A percentile compares a stretch with the other conserved stretches of the same genome.
Conservation (phyloP, 2,329 filamentous ascomycete genomes). For the Fusarium sp. region DNA sequence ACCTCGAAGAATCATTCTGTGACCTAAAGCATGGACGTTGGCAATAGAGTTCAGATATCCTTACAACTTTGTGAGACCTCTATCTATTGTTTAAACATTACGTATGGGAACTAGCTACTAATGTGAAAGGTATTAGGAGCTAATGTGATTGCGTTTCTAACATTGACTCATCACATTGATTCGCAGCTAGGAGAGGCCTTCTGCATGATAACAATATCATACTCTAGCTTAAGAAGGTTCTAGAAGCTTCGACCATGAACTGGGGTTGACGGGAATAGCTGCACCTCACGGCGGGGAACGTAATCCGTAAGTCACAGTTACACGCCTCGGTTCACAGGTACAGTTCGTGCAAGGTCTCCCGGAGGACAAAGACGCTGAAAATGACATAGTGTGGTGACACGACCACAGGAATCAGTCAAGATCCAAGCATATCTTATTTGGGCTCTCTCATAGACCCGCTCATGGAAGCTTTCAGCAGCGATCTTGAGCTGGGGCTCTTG, state of each 20-base stretch:
- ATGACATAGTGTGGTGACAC: neutral
- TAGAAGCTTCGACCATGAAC: conserved; percentile 41
- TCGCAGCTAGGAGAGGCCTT: too few species aligned
- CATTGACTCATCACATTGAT: neutral
- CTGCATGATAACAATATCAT: too few species aligned
- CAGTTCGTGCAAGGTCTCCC: conserved; percentile 2
- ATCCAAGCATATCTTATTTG: neutral
- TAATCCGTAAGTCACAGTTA: conserved; percentile 8
- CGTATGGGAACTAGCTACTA: neutral
- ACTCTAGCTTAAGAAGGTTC: conserved; percentile 42
- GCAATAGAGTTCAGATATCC: neutral
- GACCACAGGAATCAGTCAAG: neutral
- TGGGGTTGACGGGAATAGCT: conserved; percentile 27
- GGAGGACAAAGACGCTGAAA: neutral
- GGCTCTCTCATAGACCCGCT: neutral
- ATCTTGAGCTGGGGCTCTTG: conserved; percentile 3
- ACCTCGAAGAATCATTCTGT: neutral
- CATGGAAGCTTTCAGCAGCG: conserved; percentile 11
- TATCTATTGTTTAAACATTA: neutral
- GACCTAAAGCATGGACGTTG: neutral
- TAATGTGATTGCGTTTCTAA: neutral
- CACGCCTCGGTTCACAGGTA: neutral
- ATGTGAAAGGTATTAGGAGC: neutral
- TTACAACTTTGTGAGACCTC: neutral
- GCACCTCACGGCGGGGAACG: conserved; percentile 16